Percentiles rank a stretch among this genome's conserved stretches.
These are phyloP conservation scores for Fraxinus albicans DNA, from an alignment of 305 asterid genomes.

Conservation along the genomic window DNA sequence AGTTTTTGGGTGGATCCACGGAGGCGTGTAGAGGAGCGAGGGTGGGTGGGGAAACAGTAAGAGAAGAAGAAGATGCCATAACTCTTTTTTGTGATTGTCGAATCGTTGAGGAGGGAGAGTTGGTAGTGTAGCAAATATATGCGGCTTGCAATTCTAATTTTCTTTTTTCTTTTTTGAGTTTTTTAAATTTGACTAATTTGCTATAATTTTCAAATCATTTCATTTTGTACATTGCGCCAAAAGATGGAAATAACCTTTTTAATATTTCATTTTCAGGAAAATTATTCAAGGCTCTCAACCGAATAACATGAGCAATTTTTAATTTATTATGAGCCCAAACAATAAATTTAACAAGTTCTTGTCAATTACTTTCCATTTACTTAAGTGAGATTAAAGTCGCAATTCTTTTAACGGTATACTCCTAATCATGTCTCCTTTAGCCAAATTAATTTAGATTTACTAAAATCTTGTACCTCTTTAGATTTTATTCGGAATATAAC, in stretches of 20 bases:
- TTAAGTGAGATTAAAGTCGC: neutral
- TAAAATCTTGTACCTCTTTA: neutral
- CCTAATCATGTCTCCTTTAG: no score
- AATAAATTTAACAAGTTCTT: no score
- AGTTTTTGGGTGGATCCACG: constrained; percentile 6
- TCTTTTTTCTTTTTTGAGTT: neutral
- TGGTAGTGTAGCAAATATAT: neutral
- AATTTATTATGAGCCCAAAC: no score
- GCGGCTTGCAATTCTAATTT: neutral
- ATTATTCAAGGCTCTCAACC: neutral
- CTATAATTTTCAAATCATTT: neutral
- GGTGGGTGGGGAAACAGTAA: neutral
- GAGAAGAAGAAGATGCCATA: constrained; percentile 6
- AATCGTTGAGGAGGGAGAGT: neutral
- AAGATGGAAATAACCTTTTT: neutral
- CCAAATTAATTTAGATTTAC: no score
- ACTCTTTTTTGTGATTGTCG: constrained; percentile 17
- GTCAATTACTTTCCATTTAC: no score
- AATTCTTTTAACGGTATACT: no score
- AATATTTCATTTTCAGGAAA: neutral
- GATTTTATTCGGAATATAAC: no score
- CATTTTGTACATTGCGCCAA: neutral
- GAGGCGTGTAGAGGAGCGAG: neutral
- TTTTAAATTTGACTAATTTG: neutral
- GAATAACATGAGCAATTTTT: neutral